Conservation (phyloP, 345 rosid genomes). For the Syzygium aqueum region DNA sequence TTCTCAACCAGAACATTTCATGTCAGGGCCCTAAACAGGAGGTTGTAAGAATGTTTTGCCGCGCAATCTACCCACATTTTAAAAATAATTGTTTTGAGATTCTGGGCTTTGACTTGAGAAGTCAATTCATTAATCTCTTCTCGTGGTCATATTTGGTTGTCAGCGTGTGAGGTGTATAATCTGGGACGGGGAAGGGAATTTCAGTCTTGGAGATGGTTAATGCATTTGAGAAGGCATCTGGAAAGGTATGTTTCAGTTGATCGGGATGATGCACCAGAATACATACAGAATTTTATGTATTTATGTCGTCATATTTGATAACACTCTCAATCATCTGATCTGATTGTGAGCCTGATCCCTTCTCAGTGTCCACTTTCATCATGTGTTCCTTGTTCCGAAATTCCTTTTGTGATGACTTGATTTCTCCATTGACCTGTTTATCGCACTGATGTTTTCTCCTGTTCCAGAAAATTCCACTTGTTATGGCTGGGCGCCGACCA, state of each 20-base stretch:
- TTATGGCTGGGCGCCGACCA: constrained; percentile 57
- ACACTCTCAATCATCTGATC: background rate
- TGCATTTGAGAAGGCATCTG: constrained; percentile 91
- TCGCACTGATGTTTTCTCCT: background rate
- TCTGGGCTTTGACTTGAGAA: background rate
- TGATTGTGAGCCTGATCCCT: background rate
- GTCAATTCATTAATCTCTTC: background rate
- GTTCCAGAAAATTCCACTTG: constrained; percentile 70
- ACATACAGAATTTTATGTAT: background rate
- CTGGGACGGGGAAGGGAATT: constrained; percentile 96
- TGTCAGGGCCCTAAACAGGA: background rate
- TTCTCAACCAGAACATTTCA: background rate
- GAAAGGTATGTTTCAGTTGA: constrained; percentile 42
- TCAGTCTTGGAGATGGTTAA: constrained; percentile 94
- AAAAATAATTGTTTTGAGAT: background rate
- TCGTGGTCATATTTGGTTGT: background rate
- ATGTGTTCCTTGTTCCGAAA: background rate
- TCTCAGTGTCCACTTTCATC: background rate
- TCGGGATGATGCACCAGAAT: background rate
- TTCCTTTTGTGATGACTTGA: background rate
- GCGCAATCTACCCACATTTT: background rate
- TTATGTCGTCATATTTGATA: background rate
- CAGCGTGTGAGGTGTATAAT: constrained; percentile 90
- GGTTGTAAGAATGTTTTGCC: background rate
- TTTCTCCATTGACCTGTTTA: background rate